Evolutionary conservation across 345 rosid species (phyloP).

Genomic region (Camelina laxa): DNA sequence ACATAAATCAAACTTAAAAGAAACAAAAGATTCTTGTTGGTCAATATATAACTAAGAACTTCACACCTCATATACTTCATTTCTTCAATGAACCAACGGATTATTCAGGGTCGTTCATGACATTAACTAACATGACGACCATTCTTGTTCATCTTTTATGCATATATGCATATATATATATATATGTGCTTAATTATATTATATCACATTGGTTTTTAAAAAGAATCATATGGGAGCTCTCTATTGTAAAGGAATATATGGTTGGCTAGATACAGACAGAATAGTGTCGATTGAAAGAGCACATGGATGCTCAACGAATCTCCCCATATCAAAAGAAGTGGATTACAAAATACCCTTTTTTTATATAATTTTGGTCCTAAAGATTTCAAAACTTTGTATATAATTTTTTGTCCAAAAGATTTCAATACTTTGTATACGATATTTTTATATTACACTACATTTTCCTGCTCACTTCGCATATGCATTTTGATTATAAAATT

Average conservation of each 20-base stretch:
- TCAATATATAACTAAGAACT: not conserved
- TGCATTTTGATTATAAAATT: constrained; percentile 17
- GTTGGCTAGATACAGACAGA: constrained; percentile 49
- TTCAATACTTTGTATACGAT: not conserved
- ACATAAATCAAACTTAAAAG: not conserved
- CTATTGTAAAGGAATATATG: constrained; percentile 33
- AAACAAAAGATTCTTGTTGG: not conserved
- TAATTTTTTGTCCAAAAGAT: not conserved
- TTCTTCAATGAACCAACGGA: not conserved
- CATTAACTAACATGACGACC: not conserved
- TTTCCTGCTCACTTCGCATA: constrained; percentile 29
- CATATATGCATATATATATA: not conserved
- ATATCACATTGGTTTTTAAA: constrained; percentile 1
- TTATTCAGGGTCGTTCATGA: not conserved
- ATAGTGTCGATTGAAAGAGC: constrained; percentile 37
- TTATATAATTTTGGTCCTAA: constrained; percentile 6
- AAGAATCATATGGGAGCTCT: constrained; percentile 19
- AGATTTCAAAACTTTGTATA: not conserved
- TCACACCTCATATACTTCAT: not conserved
- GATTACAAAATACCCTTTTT: constrained; percentile 30
- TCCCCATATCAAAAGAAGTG: constrained; percentile 36
- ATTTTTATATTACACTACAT: not conserved
- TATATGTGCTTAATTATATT: not conserved
- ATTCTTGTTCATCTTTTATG: not conserved
- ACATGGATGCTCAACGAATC: constrained; percentile 48